Evolutionary conservation across 441 rosid species (phyloP), one percentile per base, ranked within the genome.

Genomic region (Jatropha multifida): DNA sequence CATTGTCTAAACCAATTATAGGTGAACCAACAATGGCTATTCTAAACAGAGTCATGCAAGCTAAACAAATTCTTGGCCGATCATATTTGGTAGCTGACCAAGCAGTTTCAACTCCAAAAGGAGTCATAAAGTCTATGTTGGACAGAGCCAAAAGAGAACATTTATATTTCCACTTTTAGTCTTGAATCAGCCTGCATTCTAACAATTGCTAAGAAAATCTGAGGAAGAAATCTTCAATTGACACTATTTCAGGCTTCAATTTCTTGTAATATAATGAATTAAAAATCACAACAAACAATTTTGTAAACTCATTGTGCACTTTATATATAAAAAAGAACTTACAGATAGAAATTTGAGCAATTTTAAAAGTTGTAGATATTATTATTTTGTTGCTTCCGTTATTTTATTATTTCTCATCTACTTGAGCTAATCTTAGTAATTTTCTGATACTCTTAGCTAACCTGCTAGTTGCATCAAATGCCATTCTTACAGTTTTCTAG

Each of bases 151-250:
- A 14, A 79, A 60, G 73, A 84, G 77, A 74, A 74, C 77, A 46
- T 84, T 65, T 65, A 78, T 82, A 40, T 76, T 82, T 20, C 83
- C 83, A 3, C 59, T 82, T 26, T 77, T 79, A 2, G 63, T 66
- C 51, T 71, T 82, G 79, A 83, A 82, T 38, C 87, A 85, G 66
- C 87, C 86, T 51, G 64, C 70, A 7, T 85, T 83, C 14, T 70
- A 64, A n/a, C 79, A 79, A 5, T 82, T 85, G 67, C 80, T 85
- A 15, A 68, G 68, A 14, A 18, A 55, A 51, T 82, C 87, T 0
- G 83, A 85, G 48, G 84, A 83, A 62, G 83, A 27, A 2, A 27
- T 27, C 32, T 27, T 27, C 32, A 27, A 27, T 27, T 27, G 32
- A 27, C 32, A 27, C 32, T 27, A 27, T 27, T 27, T 27, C 32